Evolutionary conservation across 2,329 filamentous ascomycete species (phyloP), one percentile per base, ranked within the genome.

Genomic region (Ilyonectria sp.): DNA sequence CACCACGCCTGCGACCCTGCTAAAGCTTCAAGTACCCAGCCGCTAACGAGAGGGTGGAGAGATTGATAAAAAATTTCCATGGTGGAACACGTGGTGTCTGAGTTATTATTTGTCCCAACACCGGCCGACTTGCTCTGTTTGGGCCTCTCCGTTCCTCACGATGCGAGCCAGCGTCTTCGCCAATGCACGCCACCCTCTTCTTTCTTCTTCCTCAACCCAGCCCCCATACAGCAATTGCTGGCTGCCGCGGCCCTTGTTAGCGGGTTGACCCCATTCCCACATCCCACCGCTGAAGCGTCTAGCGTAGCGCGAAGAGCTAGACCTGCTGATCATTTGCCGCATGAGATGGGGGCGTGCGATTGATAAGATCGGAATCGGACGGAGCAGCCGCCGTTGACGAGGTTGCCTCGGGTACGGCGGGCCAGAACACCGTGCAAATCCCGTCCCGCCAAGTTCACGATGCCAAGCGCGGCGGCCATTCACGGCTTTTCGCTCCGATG

Each of bases 351-450:
- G 21, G 33, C n/a, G 19, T 46, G 37, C n/a, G 58, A 61, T 62
- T 62, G 59, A 62, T 62, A 62, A 62, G 59, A 62, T 62, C 52
- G 52, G 50, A 49, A 47, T 37, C 50, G 37, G 0, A 62, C 59
- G 59, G 57, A 60, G 31, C 44, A n/a, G 52, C 11, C 37, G 26
- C 23, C 21, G 6, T 35, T 26, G 26, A 35, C n/a, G 5, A 2
- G 31, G 44, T 49, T 17, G n/a, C 43, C 47, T 49, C 23, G 17
- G 46, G 46, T 49, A 33, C 31, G 8, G 31, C 31, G 31, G 31
- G 31, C 31, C 11, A 11, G 11, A 2, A 9, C 31, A 11, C 31
- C 8, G 7, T 33, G 31, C 8, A 33, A 33, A 33, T 33, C 31
- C 31, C 31, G 31, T 33, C 31, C 31, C 31, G 11, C 8, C 31